Base-by-base conservation (phyloP, 176 grass and related monocot species). In the Triticum dicoccoides region DNA sequence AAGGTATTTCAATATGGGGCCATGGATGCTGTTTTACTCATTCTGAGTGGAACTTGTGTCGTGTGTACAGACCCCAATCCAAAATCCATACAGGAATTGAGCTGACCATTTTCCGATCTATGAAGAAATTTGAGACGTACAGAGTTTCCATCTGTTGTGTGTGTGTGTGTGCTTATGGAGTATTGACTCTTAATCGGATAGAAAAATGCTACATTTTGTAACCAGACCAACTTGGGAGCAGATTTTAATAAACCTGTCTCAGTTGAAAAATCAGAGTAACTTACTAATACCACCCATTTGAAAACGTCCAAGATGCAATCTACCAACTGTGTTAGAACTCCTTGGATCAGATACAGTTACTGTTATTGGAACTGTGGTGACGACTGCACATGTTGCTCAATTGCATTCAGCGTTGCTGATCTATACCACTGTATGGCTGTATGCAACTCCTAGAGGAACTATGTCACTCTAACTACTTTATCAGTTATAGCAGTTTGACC, bases 261-360 rank as follows among this genome's bases (percentile, higher is more conserved):
- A 44, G 10, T 44, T 44, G 10, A 44, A 44, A 44, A 44, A 44
- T 44, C 42, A 44, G 9, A 49, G 45, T 41, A 41, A 41, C 39
- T 41, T 41, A 41, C 39, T 49, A 49, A 63, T 27, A 25, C 47
- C 20, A 87, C 35, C 27, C 63, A 23, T 80, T 80, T 25, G 38
- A 64, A 20, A 83, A 78, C 67, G 25, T 83, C 18, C 54, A 88
- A 61, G 14, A 78, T 88, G 64, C 29, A 88, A 78, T 56, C 61
- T 51, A 20, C 87, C 52, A 45, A 18, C 65, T 21, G n/a, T 34
- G 66, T 49, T 23, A 23, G 61, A 14, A 23, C 35, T 78, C 52
- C 41, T 38, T 30, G 83, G 63, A 63, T 61, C 68, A 72, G n/a
- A 27, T 61, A 30, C 23, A 49, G 8, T 61, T 32, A 47, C 24